Evolutionary conservation across 306 rosid genomes (phyloP), one percentile per base, ranked within the genome.

Genomic region (Citrullus colocynthis): DNA sequence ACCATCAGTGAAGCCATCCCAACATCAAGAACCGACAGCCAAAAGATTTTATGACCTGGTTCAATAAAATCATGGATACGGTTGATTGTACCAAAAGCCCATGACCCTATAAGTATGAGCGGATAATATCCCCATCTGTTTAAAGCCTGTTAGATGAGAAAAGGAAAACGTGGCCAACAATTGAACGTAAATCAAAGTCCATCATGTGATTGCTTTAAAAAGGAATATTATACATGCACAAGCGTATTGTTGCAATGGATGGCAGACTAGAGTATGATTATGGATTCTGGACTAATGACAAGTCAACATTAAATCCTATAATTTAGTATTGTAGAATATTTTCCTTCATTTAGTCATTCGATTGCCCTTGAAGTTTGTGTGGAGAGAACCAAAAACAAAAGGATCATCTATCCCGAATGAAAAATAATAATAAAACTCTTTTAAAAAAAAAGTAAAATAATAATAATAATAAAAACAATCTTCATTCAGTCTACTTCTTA

Each of bases 121-220:
- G 99, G 99, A 81, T 96, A 92, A 87, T 96, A 92, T 49, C 98
- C 97, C 99, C 97, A 92, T 73, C 97, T 90, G 82, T 88, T 92
- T 64, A 96, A 71, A 81, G 97, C 97, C 99, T 96, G 91, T 76
- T 67, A 44, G 76, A 75, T 21, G 59, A 41, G n/a, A 61, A 28
- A 69, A 7, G 75, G 24, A 30, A 61, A 57, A 54, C 6, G 41
- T 8, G 11, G 39, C 64, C 13, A 17, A 17, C 8, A 74, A 52
- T 52, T 30, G 34, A 66, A 17, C 15, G 20, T 24, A 30, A 74
- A 52, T 6, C 44, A 73, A 55, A 67, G 34, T 44, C 75, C 75
- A 66, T 2, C 75, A 41, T 2, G 32, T 9, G 52, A 66, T 39
- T 41, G 24, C 52, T 41, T 6, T 42, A 67, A 48, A 12, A n/a